These are phyloP conservation scores for Begonia peltatifolia DNA, from an alignment of 306 rosid genomes.

Conservation along the genomic window DNA sequence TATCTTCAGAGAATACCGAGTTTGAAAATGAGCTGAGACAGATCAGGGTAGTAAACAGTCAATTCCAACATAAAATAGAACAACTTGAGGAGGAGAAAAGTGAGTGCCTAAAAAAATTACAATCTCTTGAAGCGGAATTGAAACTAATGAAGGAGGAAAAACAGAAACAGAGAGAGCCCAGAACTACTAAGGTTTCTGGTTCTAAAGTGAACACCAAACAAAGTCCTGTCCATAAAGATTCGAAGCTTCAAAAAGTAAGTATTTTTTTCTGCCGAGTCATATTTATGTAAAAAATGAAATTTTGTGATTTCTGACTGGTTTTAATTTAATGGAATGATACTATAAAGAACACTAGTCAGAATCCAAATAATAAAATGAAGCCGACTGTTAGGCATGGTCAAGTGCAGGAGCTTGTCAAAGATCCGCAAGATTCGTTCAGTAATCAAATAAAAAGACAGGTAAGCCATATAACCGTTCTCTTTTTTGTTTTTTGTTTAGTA, in stretches of 20 bases:
- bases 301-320: conserved; percentile 5
- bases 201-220: conserved; percentile 20
- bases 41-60: conserved; percentile 12
- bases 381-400: conserved; percentile 31
- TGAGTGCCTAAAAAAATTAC: conserved; percentile 15
- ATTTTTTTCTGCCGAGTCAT: conserved; percentile 15
- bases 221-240: conserved; percentile 35
- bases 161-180: conserved; percentile 17
- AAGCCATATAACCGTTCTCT: conserved; percentile 15
- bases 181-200: conserved; percentile 15
- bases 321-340: conserved; percentile 33
- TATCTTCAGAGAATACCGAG: conserved; percentile 9
- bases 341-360: conserved; percentile 37
- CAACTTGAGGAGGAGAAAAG: conserved; percentile 25
- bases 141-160: conserved; percentile 18
- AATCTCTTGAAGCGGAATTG: conserved; percentile 24
- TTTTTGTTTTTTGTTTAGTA: conserved; percentile 10
- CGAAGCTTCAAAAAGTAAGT: conserved; percentile 45
- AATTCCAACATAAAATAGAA: conserved; percentile 18
- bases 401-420: conserved; percentile 28
- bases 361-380: conserved; percentile 38
- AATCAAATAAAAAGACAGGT: conserved; percentile 50
- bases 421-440: conserved; percentile 26
- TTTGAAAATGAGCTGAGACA: conserved; percentile 17
- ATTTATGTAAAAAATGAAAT: conserved; percentile 9